Base-by-base conservation (phyloP, 768 basidiomycete species). In the Ramaria sp. region DNA sequence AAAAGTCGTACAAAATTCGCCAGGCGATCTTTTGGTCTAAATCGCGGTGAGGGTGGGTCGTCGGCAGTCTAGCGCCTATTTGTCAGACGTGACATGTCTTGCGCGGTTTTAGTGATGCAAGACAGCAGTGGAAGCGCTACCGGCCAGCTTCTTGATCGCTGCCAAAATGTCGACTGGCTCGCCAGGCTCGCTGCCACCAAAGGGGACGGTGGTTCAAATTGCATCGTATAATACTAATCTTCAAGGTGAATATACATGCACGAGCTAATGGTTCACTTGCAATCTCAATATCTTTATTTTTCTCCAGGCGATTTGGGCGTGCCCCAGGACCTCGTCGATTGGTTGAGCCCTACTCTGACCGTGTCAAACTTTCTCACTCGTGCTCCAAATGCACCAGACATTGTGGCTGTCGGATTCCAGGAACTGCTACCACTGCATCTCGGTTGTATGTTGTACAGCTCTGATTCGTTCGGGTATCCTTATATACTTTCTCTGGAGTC, bases 141-240 rank as follows among this genome's bases (percentile, higher is more conserved):
- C 27, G 5, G 27, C 27, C 34, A 37, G 10, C 34, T 37, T 37
- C 34, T 37, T 37, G 3, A 37, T 2, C 34, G 34, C 34, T 13
- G 34, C 34, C 34, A 37, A 37, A 13, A 37, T 37, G 34, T 37
- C 34, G 9, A 49, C 48, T 33, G 24, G 17, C 11, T 22, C 19
- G 17, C 12, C 42, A 1, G 46, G n/a, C 19, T 27, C 33, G 7
- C 7, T 45, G 48, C n/a, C 55, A n/a, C 45, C 19, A 15, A 30
- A 48, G n/a, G 53, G 54, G 7, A 42, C 57, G 15, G 43, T 88
- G 54, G 83, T 91, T 5, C 89, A 91, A 64, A 83, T 91, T 54
- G 87, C 87, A 11, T 83, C 90, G 3, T 96, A 93, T 73, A 96
- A 96, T 66, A 91, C 91, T 6, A 92, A 92, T 65, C 75, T 94